phyloP scores from a whole-genome alignment of 1,284 basidiomycete species.

The Leccinum insigne region DNA sequence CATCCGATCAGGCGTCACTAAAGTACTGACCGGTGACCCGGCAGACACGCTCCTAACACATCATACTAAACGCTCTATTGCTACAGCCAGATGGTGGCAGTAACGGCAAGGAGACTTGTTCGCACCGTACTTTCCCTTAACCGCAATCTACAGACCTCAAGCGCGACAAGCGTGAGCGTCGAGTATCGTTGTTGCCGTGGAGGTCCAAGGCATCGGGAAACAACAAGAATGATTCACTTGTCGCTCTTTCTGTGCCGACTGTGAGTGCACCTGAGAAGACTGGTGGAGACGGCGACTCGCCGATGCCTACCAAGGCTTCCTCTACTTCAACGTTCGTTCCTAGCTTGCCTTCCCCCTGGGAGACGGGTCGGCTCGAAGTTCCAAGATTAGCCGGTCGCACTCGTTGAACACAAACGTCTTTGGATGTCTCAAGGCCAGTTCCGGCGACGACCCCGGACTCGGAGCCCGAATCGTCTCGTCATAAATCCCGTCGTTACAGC shows the following conservation, averaged over 20 bases:
- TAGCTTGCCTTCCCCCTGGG: neutral
- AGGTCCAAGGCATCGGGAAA: constrained; percentile 15
- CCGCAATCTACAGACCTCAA: constrained; percentile 23
- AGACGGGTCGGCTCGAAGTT: neutral
- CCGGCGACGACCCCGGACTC: neutral
- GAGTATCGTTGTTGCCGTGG: constrained; percentile 25
- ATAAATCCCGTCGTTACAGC: constrained; percentile 22
- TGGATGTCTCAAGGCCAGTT: neutral
- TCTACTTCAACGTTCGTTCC: neutral
- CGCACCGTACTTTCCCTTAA: constrained; percentile 8
- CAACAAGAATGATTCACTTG: neutral
- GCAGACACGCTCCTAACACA: neutral
- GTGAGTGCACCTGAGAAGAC: neutral
- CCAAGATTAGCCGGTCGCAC: neutral
- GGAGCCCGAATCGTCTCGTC: constrained; percentile 2
- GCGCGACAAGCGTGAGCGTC: constrained; percentile 20
- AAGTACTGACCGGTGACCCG: no score
- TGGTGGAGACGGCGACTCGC: neutral
- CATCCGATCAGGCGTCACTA: no score
- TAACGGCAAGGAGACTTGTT: constrained; percentile 17
- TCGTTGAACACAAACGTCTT: neutral
- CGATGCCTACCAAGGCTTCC: neutral
- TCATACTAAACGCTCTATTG: neutral
- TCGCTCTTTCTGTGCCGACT: neutral
- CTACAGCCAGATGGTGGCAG: neutral